Conservation (phyloP, 2,329 filamentous ascomycete species). For the Coleophoma eucalyptorum region DNA sequence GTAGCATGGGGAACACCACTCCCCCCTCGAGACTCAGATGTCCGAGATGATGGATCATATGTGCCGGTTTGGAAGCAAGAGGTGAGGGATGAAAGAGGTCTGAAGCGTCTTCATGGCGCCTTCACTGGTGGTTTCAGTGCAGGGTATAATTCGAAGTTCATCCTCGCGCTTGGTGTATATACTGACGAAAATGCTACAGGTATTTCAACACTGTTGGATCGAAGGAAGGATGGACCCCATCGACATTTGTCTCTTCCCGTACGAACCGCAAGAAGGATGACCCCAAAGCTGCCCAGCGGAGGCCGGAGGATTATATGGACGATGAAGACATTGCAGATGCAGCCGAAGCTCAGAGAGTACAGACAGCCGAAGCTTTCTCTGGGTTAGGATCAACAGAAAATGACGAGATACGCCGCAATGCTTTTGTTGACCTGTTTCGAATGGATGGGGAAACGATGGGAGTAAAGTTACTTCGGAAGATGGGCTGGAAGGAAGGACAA, state of each 20-base stretch:
- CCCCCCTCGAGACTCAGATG: constrained; percentile 69
- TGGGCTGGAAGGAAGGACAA: constrained; percentile 96
- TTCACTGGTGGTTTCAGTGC: constrained; percentile 97
- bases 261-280: constrained; percentile 69
- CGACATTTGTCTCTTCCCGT: constrained; percentile 88
- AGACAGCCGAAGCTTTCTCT: constrained; percentile 71
- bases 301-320: constrained; percentile 94
- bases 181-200: constrained; percentile 40
- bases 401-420: constrained; percentile 44
- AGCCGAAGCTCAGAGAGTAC: constrained; percentile 70
- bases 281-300: constrained; percentile 49
- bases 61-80: constrained; percentile 98
- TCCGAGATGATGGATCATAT: constrained; percentile 86
- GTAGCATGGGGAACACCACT: constrained; percentile 82
- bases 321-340: constrained; percentile 90
- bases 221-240: constrained; percentile 95
- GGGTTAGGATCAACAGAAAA: constrained; percentile 67
- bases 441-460: constrained; percentile 81
- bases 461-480: constrained; percentile 76
- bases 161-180: background rate
- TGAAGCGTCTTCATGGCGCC: constrained; percentile 89
- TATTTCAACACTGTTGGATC: constrained; percentile 98
- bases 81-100: constrained; percentile 85
- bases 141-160: constrained; percentile 57
- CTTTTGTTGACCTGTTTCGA: constrained; percentile 69